These are phyloP conservation scores for Endoconidiophora laricicola DNA, from an alignment of 2,329 filamentous ascomycete species.

Conservation along the genomic window DNA sequence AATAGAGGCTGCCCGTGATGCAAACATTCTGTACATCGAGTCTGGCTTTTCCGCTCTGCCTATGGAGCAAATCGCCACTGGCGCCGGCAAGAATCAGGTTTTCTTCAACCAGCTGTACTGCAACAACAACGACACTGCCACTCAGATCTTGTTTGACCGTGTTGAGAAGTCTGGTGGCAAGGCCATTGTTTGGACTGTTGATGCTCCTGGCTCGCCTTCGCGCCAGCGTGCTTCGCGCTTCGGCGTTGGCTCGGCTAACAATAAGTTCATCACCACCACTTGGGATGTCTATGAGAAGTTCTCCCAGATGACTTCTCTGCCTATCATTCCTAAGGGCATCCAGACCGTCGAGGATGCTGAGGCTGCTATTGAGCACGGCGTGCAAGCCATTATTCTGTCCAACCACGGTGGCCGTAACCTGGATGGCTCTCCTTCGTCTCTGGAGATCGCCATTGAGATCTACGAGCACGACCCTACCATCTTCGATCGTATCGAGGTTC, in stretches of 20 bases:
- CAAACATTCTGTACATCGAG: conserved; percentile 29
- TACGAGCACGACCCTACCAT: conserved; percentile 17
- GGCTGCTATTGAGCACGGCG: conserved; percentile 22
- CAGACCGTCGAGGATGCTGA: conserved; percentile 25
- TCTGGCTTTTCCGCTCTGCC: conserved; percentile 20
- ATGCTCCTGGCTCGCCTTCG: conserved; percentile 15
- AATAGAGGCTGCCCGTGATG: conserved; percentile 27
- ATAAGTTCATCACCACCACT: conserved; percentile 12
- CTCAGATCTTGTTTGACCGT: conserved; percentile 20
- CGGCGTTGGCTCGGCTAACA: conserved; percentile 22
- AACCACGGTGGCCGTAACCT: conserved; percentile 29
- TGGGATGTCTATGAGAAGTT: conserved; percentile 12
- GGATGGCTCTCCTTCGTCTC: conserved; percentile 21
- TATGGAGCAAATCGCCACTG: conserved; percentile 21
- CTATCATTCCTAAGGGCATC: conserved; percentile 27
- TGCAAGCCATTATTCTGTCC: conserved; percentile 25
- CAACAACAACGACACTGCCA: conserved; percentile 20
- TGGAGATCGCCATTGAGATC: conserved; percentile 22
- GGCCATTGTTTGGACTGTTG: conserved; percentile 24
- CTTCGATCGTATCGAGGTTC: conserved; percentile 17
- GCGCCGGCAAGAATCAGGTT: conserved; percentile 15
- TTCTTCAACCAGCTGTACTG: conserved; percentile 20
- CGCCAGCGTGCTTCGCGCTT: conserved; percentile 25
- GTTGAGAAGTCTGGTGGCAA: conserved; percentile 21
- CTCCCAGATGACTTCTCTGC: conserved; percentile 14